phyloP scores from a whole-genome alignment of 2,329 filamentous ascomycete species.

The Triangularia setosa region DNA sequence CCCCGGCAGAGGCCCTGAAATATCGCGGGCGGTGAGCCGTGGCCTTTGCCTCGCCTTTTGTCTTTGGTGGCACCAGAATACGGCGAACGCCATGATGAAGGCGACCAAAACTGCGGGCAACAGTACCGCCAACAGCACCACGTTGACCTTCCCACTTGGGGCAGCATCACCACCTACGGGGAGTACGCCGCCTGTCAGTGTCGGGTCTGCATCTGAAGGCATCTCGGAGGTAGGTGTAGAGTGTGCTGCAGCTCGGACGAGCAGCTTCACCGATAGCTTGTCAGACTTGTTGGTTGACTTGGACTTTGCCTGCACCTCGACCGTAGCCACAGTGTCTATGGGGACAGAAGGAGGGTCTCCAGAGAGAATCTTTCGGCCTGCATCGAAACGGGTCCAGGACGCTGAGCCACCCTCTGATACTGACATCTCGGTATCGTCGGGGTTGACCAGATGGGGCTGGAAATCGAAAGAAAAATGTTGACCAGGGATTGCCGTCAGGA shows the following conservation, averaged over 20 bases:
- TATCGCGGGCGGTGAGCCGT: slow-evolving; percentile 26
- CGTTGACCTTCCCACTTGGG: slow-evolving; percentile 12
- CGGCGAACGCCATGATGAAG: slow-evolving; percentile 31
- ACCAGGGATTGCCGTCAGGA: slow-evolving; percentile 40
- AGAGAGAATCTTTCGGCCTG: slow-evolving; percentile 33
- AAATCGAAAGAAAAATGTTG: slow-evolving; percentile 42
- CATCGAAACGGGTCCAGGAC: slow-evolving; percentile 43
- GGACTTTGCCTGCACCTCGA: slow-evolving; percentile 30
- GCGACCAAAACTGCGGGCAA: slow-evolving; percentile 37
- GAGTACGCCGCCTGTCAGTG: slow-evolving; percentile 10
- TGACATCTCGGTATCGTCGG: slow-evolving; percentile 36
- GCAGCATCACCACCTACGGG: slow-evolving; percentile 27
- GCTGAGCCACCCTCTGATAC: slow-evolving; percentile 35
- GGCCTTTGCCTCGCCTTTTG: slow-evolving; percentile 20
- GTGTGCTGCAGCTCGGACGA: slow-evolving; percentile 28
- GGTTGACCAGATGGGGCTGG: slow-evolving; percentile 38
- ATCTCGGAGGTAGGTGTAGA: neutral
- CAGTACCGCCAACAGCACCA: slow-evolving; percentile 42
- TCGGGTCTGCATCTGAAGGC: slow-evolving; percentile 18
- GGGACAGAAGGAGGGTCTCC: slow-evolving; percentile 39
- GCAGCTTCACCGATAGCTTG: slow-evolving; percentile 36
- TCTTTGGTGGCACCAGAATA: slow-evolving; percentile 31
- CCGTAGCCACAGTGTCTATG: slow-evolving; percentile 23
- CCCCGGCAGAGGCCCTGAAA: slow-evolving; percentile 32
- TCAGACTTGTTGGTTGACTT: slow-evolving; percentile 34